Evolutionary conservation across 495 filamentous ascomycete genomes (phyloP).

Genomic region (Podospora australis): DNA sequence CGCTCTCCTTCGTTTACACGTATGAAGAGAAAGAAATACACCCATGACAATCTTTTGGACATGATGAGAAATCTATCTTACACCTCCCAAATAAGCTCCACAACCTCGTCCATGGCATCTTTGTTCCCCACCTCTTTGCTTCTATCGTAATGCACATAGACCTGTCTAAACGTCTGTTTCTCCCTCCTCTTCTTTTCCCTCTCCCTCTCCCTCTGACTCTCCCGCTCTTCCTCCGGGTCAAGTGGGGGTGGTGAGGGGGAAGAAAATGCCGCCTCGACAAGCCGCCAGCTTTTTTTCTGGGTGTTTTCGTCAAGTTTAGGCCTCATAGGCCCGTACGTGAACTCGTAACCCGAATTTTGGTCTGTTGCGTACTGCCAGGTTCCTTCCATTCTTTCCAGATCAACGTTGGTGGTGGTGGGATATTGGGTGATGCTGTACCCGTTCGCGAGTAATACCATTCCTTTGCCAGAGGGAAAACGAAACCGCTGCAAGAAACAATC

Average conservation of each 20-base stretch:
- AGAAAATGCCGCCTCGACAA: neutral
- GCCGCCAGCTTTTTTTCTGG: constrained; percentile 31
- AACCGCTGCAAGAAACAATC: constrained; percentile 59
- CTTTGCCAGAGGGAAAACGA: constrained; percentile 48
- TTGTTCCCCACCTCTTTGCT: constrained; percentile 2
- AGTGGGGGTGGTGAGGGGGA: too few species aligned
- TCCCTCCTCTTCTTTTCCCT: neutral
- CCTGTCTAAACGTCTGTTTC: constrained; percentile 17
- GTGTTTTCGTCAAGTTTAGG: constrained; percentile 10
- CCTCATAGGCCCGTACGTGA: constrained; percentile 48
- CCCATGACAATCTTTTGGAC: too few species aligned
- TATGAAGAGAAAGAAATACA: too few species aligned
- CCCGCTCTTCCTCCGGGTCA: too few species aligned
- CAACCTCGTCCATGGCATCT: constrained; percentile 23
- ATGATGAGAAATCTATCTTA: neutral
- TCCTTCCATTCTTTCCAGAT: constrained; percentile 53
- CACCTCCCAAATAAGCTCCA: constrained; percentile 29
- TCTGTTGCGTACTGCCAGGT: constrained; percentile 52
- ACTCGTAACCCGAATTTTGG: constrained; percentile 36
- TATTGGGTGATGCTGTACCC: constrained; percentile 58
- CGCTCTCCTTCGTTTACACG: too few species aligned
- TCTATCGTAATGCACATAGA: constrained; percentile 19
- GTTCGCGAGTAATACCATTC: constrained; percentile 48
- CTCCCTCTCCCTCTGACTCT: neutral
- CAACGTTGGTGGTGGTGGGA: constrained; percentile 38